A percentile compares a stretch with the other conserved stretches of the same genome.
Evolutionary conservation across 345 rosid genomes (phyloP).

Genomic region (Gossypium turneri): DNA sequence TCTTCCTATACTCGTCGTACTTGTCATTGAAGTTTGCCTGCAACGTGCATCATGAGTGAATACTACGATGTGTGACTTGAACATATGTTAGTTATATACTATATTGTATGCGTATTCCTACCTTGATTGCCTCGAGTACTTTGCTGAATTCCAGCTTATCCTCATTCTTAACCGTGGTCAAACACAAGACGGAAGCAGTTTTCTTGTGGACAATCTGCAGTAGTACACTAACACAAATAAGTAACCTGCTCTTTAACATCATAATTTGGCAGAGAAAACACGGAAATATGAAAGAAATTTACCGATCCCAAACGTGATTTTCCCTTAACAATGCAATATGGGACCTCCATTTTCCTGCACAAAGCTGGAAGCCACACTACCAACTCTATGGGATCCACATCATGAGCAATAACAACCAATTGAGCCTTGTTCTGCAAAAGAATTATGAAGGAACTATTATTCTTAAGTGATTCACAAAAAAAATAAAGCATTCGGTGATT

Average conservation of each 20-base stretch:
- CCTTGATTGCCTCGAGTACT: conserved; percentile 78
- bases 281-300: background rate
- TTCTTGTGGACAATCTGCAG: conserved; percentile 53
- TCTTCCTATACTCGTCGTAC: conserved; percentile 72
- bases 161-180: conserved; percentile 77
- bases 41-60: background rate
- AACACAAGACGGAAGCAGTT: conserved; percentile 45
- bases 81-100: background rate
- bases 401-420: conserved; percentile 75
- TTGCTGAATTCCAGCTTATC: conserved; percentile 78
- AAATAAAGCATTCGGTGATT: background rate
- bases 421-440: conserved; percentile 65
- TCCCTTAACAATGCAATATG: conserved; percentile 79
- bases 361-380: conserved; percentile 87
- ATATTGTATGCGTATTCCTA: conserved; percentile 5
- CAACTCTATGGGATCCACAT: conserved; percentile 82
- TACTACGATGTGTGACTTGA: background rate
- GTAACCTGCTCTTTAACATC: background rate
- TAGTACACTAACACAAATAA: background rate
- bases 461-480: background rate
- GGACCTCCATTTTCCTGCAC: conserved; percentile 86
- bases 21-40: conserved; percentile 77
- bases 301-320: conserved; percentile 75
- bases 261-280: background rate
- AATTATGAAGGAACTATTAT: background rate